Base-by-base conservation (phyloP, 441 rosid species). In the Metrosideros polymorpha region DNA sequence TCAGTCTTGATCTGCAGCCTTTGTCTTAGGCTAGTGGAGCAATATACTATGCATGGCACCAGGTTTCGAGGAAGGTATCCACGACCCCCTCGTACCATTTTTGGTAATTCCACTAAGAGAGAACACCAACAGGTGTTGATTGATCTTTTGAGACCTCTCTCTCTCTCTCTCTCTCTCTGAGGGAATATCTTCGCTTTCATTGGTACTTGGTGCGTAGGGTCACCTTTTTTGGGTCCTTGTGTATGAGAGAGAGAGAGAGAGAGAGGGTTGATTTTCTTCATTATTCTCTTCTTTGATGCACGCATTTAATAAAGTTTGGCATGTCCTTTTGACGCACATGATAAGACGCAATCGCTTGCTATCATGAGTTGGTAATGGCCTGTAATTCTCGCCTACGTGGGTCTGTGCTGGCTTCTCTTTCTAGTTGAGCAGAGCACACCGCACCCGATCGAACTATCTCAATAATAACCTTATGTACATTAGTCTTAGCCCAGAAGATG, bases 341-440 rank as follows among this genome's bases (percentile, higher is more conserved):
- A 77, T 53, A 54, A 27, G 87, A 77, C 52, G 25, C 54, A 83
- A 61, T 30, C 82, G 29, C 54, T 57, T 52, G 85, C 50, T 61
- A 83, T 59, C 85, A 53, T 83, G 88, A 61, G 85, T 83, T 86
- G 88, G 61, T 86, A 25, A 59, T 86, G 85, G 85, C 83, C 55
- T 52, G 84, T 25, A 29, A 83, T 51, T 83, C 57, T 54, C 32
- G 43, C 57, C 59, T 30, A 10, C 57, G 45, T 83, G 42, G 51
- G 51, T 50, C 56, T 82, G 55, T 42, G 82, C 85, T 85, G 87
- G 85, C 84, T 71, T 71, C 0, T 71, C 79, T 71, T 71, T 71
- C 79, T 39, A 39, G 79, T 63, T 42, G 52, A 50, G n/a, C n/a
- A n/a, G 71, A 59, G 39, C 39, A 29, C 39, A 30, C 71, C 71